Evolutionary conservation across 768 basidiomycete genomes (phyloP), one percentile per base, ranked within the genome.

Genomic region (Lentinula boryana): DNA sequence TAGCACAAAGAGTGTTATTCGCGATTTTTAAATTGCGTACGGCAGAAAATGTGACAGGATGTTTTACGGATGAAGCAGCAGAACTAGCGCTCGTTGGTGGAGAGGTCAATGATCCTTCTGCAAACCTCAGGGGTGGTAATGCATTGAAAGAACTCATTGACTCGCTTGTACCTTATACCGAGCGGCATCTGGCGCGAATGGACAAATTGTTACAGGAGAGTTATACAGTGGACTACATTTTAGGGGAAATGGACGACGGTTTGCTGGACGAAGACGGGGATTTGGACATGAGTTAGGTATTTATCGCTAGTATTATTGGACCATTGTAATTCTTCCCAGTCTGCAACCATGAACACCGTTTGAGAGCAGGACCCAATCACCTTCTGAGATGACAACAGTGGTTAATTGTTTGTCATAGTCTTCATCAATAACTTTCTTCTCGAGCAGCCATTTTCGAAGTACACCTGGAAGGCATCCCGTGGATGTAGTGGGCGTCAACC

Each of bases 181-280:
- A 96, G 70, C 82, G 97, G 56, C 97, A 99, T 75, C 83, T 95
- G 46, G 75, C 86, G 40, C 79, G 95, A 65, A 82, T 95, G 71
- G 93, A 95, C 61, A 84, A 86, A 68, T 74, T 97, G 59, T 84
- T 97, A 35, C 93, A 97, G 75, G 97, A 98, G 68, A 97, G 93
- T 70, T 98, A 94, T 68, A 86, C 97, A 63, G 84, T 99, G 59
- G 97, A 99, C 70, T 95, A 91, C 64, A 78, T 94, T 60, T 75
- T 94, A 33, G 84, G 83, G 15, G 91, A 94, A 77, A 94, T 94
- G 92, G 92, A 93, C 68, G 87, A 83, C 63, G 89, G 88, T 27
- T 80, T 89, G 72, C 83, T 89, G 58, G 80, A 78, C 64, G 76
- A 82, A 21, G 75, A 76, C 35, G 55, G 55, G 18, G 62, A 63